phyloP scores from a whole-genome alignment of 2,329 filamentous ascomycete species.

The Ophiostoma quercus region DNA sequence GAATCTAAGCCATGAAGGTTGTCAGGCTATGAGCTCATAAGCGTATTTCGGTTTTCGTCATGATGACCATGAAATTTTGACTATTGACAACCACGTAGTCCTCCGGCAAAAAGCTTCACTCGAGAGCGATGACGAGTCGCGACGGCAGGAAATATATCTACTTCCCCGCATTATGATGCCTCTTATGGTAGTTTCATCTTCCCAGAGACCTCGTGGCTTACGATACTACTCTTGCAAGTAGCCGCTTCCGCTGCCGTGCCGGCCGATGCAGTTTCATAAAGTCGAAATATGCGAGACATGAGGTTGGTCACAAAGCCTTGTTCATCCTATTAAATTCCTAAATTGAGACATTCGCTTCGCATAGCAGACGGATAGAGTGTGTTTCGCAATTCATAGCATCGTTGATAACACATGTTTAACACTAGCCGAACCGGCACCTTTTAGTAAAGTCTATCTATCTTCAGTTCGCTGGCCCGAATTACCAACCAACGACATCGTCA shows the following conservation, averaged over 20 bases:
- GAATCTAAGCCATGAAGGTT: not conserved
- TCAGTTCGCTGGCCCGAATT: not conserved
- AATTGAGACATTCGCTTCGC: not conserved
- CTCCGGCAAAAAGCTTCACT: not conserved
- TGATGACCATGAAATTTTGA: not conserved
- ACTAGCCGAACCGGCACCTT: constrained; percentile 1
- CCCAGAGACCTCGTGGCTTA: not conserved
- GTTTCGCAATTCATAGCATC: not conserved
- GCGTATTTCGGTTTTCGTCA: not conserved
- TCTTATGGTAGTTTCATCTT: not conserved
- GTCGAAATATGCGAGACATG: not conserved
- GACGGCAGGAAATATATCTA: not conserved
- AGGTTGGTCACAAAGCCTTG: not conserved
- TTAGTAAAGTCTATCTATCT: not conserved
- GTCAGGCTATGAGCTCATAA: not conserved
- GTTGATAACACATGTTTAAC: not conserved
- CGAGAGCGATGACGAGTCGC: not conserved
- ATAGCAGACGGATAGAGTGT: not conserved
- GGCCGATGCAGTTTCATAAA: not conserved
- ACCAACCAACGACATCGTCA: not conserved
- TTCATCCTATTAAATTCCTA: not conserved
- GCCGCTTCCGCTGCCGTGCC: not conserved
- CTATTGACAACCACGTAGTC: not conserved
- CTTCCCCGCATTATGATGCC: not conserved
- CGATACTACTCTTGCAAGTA: not conserved